Evolutionary conservation across 2,329 filamentous ascomycete species (phyloP).

Genomic region (Scytalidium lignicola): DNA sequence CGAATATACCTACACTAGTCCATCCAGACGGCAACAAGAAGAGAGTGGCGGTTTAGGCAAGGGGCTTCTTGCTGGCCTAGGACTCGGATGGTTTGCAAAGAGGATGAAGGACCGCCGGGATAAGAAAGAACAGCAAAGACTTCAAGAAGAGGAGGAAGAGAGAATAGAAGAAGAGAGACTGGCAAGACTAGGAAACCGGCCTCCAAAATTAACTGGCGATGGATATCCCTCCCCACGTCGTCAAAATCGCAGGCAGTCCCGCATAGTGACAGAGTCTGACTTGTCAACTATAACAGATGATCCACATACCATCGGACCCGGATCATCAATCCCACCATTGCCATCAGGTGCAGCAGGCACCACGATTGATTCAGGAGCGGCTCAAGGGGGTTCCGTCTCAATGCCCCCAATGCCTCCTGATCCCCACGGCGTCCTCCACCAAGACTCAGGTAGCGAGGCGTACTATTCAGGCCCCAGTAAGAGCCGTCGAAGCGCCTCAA

Average conservation of each 20-base stretch:
- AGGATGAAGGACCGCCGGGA: slow-evolving; percentile 56
- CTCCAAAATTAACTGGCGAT: slow-evolving; percentile 64
- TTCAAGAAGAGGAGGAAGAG: slow-evolving; percentile 34
- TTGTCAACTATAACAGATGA: slow-evolving; percentile 24
- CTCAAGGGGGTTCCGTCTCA: slow-evolving; percentile 26
- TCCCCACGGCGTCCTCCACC: slow-evolving; percentile 40
- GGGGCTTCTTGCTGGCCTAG: slow-evolving; percentile 54
- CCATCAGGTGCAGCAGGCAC: slow-evolving; percentile 19
- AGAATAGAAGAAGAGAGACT: slow-evolving; percentile 52
- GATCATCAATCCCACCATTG: slow-evolving; percentile 35
- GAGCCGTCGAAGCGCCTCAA: slow-evolving; percentile 40
- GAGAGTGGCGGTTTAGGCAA: slow-evolving; percentile 36
- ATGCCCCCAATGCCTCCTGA: slow-evolving; percentile 55
- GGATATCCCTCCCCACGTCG: slow-evolving; percentile 49
- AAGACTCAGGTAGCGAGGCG: slow-evolving; percentile 37
- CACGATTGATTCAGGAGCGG: slow-evolving; percentile 25
- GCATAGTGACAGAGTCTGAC: slow-evolving; percentile 20
- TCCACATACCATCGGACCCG: slow-evolving; percentile 32
- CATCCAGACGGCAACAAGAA: slow-evolving; percentile 49
- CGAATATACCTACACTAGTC: slow-evolving; percentile 53
- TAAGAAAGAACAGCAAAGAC: slow-evolving; percentile 43
- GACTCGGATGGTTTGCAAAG: slow-evolving; percentile 64
- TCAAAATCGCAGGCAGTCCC: slow-evolving; percentile 23
- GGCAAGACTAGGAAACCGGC: slow-evolving; percentile 45
- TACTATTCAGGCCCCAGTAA: slow-evolving; percentile 37